A percentile compares a stretch with the other conserved stretches of the same genome.
Evolutionary conservation across 768 basidiomycete genomes (phyloP).

Genomic region (Trametes cubensis): DNA sequence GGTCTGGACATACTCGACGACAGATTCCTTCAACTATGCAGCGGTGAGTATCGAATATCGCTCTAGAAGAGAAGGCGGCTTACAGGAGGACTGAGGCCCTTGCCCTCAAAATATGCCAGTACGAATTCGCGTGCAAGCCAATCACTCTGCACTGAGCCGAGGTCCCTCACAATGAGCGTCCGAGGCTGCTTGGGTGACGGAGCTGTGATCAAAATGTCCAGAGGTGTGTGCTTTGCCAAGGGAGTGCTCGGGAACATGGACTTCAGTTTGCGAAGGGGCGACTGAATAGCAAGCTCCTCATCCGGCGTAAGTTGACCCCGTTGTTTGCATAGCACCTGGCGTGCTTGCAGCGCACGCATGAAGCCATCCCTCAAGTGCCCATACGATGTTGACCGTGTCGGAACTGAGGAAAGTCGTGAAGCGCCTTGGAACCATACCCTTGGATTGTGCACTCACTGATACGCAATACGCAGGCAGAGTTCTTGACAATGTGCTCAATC

Average conservation of each 20-base stretch:
- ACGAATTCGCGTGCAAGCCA: slow-evolving; percentile 79
- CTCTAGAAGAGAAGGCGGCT: slow-evolving; percentile 30
- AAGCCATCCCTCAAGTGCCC: slow-evolving; percentile 85
- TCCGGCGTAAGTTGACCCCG: slow-evolving; percentile 59
- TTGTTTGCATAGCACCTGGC: slow-evolving; percentile 56
- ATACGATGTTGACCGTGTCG: slow-evolving; percentile 75
- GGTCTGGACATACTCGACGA: slow-evolving; percentile 39
- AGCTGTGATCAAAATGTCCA: slow-evolving; percentile 69
- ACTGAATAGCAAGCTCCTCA: slow-evolving; percentile 56
- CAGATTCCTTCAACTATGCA: slow-evolving; percentile 53
- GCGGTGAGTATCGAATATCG: background rate
- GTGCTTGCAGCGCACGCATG: slow-evolving; percentile 67
- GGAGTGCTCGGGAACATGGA: slow-evolving; percentile 74
- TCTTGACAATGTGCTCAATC: slow-evolving; percentile 65
- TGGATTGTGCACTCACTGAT: slow-evolving; percentile 52
- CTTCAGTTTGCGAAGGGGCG: slow-evolving; percentile 72
- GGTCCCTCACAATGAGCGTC: slow-evolving; percentile 65
- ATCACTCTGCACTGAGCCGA: slow-evolving; percentile 70
- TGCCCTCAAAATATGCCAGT: slow-evolving; percentile 72
- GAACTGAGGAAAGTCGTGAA: slow-evolving; percentile 50
- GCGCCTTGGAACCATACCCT: background rate
- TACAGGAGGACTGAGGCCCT: slow-evolving; percentile 72
- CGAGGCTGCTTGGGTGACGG: slow-evolving; percentile 56
- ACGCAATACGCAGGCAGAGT: slow-evolving; percentile 71
- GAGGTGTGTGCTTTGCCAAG: slow-evolving; percentile 63